Percentiles rank a stretch among this genome's conserved stretches.
phyloP scores from a whole-genome alignment of 2,329 filamentous ascomycete species.

The Teratosphaeria epicoccoides region DNA sequence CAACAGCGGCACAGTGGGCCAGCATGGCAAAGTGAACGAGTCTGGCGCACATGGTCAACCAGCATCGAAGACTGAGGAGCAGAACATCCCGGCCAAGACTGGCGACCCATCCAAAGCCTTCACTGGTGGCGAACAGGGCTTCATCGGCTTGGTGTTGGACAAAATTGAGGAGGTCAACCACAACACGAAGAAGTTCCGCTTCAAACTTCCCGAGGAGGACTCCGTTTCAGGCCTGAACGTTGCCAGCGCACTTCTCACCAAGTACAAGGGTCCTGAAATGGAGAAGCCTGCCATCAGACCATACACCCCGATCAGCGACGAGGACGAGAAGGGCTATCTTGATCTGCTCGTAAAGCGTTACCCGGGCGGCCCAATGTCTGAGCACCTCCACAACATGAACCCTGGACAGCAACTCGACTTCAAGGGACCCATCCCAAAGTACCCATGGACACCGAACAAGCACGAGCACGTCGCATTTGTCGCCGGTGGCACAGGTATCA shows the following conservation, averaged over 20 bases:
- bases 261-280: slow-evolving; percentile 73
- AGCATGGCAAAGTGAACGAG: slow-evolving; percentile 7
- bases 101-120: slow-evolving; percentile 44
- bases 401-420: slow-evolving; percentile 76
- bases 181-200: slow-evolving; percentile 90
- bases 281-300: slow-evolving; percentile 82
- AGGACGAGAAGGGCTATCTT: slow-evolving; percentile 64
- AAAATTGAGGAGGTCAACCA: slow-evolving; percentile 73
- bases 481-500: slow-evolving; percentile 93
- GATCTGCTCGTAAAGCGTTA: slow-evolving; percentile 92
- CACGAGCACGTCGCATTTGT: slow-evolving; percentile 78
- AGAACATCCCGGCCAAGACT: slow-evolving; percentile 20
- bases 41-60: slow-evolving; percentile 7
- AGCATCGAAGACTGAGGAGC: slow-evolving; percentile 7
- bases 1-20: neutral
- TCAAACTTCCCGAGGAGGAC: slow-evolving; percentile 74
- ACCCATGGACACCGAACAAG: slow-evolving; percentile 82
- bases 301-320: slow-evolving; percentile 86
- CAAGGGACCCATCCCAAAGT: slow-evolving; percentile 94
- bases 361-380: slow-evolving; percentile 81
- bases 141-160: slow-evolving; percentile 68
- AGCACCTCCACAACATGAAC: slow-evolving; percentile 72
- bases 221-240: slow-evolving; percentile 72
- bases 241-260: slow-evolving; percentile 80
- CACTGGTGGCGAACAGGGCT: slow-evolving; percentile 81